Base-by-base conservation (phyloP, 2,329 filamentous ascomycete species). In the Fusarium mexicanum region DNA sequence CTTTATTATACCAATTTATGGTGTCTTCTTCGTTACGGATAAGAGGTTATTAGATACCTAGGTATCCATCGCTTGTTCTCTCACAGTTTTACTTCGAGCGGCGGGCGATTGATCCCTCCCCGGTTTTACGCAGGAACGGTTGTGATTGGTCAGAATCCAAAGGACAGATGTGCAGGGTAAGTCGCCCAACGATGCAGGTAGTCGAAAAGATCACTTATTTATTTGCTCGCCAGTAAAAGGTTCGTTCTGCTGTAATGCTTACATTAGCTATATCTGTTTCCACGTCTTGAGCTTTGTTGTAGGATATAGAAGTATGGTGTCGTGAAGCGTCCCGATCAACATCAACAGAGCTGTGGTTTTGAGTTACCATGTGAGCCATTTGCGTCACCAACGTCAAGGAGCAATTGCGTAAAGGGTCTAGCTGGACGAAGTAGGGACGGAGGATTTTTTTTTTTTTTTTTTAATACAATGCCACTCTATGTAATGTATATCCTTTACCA, bases 221-320 rank as follows among this genome's bases (percentile, higher is more conserved):
- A 11, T 47, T 22, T 12, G 3, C 22, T n/a, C 0, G 0, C 8
- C 16, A 33, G 2, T 33, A 3, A n/a, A 31, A 3, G 1, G 5
- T 12, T 35, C 33, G 0, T 33, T 33, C 5, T 14, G 13, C 1
- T 14, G 3, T 33, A 7, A 14, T 33, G 14, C 3, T 0, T 33
- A 33, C 6, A 8, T 22, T 16, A 2, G 4, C 18, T 2, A 47
- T 2, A 8, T 13, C 0, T 0, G 5, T 3, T 22, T 22, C 11
- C 0, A 7, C 8, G 1, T 4, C 6, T 2, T 2, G 4, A 48
- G 2, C 14, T 2, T 17, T 14, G 2, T 6, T n/a, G 4, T 2
- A 48, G 6, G 0, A 8, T 0, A 16, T 12, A 17, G 1, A 5
- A 17, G 0, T 6, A 4, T 17, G 10, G 14, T 48, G 0, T 17